Evolutionary conservation across 352 stramenopile species (phyloP).

Genomic region (Phytophthora sojae): DNA sequence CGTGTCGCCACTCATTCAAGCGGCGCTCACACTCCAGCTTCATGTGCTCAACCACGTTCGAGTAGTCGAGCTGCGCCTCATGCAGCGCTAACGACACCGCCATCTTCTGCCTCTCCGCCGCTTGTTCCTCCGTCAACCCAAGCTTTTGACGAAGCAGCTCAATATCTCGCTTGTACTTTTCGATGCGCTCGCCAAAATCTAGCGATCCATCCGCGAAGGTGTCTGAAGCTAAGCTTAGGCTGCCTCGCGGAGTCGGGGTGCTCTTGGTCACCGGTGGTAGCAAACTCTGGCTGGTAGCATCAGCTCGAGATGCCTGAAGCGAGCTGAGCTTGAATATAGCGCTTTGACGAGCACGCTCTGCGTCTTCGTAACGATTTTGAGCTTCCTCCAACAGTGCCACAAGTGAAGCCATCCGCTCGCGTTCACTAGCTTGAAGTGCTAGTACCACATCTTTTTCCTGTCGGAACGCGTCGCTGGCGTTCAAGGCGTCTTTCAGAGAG

Average conservation of each 20-base stretch:
- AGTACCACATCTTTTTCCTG: slow-evolving; percentile 47
- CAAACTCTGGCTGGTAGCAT: slow-evolving; percentile 35
- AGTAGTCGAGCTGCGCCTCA: slow-evolving; percentile 56
- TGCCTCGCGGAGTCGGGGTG: slow-evolving; percentile 4
- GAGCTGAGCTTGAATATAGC: slow-evolving; percentile 75
- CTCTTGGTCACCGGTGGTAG: slow-evolving; percentile 17
- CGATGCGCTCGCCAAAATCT: slow-evolving; percentile 49
- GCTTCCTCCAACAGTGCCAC: slow-evolving; percentile 48
- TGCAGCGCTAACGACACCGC: slow-evolving; percentile 60
- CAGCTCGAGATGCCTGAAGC: slow-evolving; percentile 48
- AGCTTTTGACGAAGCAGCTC: slow-evolving; percentile 69
- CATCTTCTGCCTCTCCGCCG: slow-evolving; percentile 58
- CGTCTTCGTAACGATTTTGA: slow-evolving; percentile 58
- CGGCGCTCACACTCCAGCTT: slow-evolving; percentile 55
- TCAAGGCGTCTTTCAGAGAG: slow-evolving; percentile 39
- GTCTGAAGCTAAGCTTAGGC: not conserved
- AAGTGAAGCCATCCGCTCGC: slow-evolving; percentile 44
- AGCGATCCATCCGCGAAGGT: slow-evolving; percentile 4
- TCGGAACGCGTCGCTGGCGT: slow-evolving; percentile 33
- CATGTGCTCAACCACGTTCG: slow-evolving; percentile 55
- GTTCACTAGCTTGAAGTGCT: slow-evolving; percentile 41
- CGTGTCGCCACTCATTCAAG: slow-evolving; percentile 61
- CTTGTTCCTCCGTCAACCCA: slow-evolving; percentile 58
- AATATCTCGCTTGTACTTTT: slow-evolving; percentile 74
- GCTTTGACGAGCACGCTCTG: slow-evolving; percentile 62